Evolutionary conservation across 805 yeast species (phyloP), one percentile per base, ranked within the genome.

Genomic region (Wickerhamomyces bovis): DNA sequence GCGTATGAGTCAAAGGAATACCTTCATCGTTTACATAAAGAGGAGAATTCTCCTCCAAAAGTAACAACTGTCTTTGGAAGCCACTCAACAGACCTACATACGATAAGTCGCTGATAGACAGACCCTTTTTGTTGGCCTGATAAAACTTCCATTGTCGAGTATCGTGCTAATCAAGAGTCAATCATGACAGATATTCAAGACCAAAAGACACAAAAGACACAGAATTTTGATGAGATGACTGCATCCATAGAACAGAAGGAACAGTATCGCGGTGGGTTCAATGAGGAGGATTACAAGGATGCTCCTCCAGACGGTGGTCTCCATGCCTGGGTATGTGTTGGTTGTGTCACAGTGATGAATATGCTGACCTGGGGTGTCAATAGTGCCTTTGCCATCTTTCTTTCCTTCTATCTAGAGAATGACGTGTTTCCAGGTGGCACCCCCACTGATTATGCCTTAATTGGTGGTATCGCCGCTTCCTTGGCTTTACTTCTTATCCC

Each of bases 401-500:
- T 81, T 19, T 64, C 72, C 40, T 76, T 68, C 57, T 80, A 78
- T 56, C 52, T 75, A 11, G 58, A 66, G 12, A 50, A 68, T 3
- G 56, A 65, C 47, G 51, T 58, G 38, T 80, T 80, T 46, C 68
- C 71, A 0, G 80, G 75, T 8, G 82, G 82, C 0, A 62, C 72
- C 11, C 65, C 70, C 50, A 72, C 71, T 35, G 78, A 76, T 45
- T 81, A 65, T 60, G 82, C 84, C 3, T 51, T 77, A 35, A 70
- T 80, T 49, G 83, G 83, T 20, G 83, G 85, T 1, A 42, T 79
- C 4, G 67, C 73, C 0, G 66, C 77, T 16, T 73, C 72, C 23
- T 62, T 81, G 46, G 78, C 83, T 25, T 72, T 80, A 53, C 57
- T 70, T 56, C 57, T 77, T 44, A 63, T 83, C 45, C 85, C 88